Evolutionary conservation across 257 asterid species (phyloP).

Genomic region (Salvia hispanica): DNA sequence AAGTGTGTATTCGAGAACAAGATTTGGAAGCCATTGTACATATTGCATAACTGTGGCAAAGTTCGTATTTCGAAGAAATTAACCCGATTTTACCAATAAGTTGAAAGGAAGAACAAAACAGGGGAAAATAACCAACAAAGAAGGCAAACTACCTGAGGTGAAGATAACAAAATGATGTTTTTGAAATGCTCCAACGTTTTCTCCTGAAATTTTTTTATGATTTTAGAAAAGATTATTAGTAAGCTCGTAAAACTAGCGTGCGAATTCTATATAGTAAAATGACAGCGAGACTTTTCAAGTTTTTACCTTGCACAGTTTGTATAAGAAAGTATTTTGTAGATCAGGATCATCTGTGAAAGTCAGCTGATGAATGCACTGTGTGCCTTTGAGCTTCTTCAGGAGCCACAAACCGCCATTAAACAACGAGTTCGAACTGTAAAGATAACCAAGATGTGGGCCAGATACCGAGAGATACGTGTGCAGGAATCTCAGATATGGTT

Average conservation of each 20-base stretch:
- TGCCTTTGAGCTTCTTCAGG: slow-evolving; percentile 88
- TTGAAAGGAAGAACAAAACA: slow-evolving; percentile 5
- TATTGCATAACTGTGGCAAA: too few species aligned
- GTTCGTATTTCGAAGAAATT: too few species aligned
- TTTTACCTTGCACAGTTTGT: slow-evolving; percentile 81
- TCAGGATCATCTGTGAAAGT: slow-evolving; percentile 93
- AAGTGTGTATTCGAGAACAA: too few species aligned
- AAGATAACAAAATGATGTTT: slow-evolving; percentile 80
- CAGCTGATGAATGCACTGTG: slow-evolving; percentile 94
- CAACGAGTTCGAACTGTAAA: slow-evolving; percentile 88
- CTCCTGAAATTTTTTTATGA: slow-evolving; percentile 51
- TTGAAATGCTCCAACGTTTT: slow-evolving; percentile 85
- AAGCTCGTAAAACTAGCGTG: background rate
- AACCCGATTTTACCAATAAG: too few species aligned
- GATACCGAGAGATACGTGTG: slow-evolving; percentile 84
- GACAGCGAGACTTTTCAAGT: background rate
- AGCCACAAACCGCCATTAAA: slow-evolving; percentile 96
- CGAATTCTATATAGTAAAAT: slow-evolving; percentile 6
- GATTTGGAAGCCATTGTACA: too few species aligned
- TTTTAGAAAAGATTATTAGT: slow-evolving; percentile 24
- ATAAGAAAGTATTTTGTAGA: slow-evolving; percentile 81
- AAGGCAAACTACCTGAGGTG: slow-evolving; percentile 77
- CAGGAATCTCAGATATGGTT: slow-evolving; percentile 83
- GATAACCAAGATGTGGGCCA: slow-evolving; percentile 96
- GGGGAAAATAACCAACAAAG: slow-evolving; percentile 7